phyloP scores from a whole-genome alignment of 495 filamentous ascomycete species.

The Lophiostoma macrostomum region DNA sequence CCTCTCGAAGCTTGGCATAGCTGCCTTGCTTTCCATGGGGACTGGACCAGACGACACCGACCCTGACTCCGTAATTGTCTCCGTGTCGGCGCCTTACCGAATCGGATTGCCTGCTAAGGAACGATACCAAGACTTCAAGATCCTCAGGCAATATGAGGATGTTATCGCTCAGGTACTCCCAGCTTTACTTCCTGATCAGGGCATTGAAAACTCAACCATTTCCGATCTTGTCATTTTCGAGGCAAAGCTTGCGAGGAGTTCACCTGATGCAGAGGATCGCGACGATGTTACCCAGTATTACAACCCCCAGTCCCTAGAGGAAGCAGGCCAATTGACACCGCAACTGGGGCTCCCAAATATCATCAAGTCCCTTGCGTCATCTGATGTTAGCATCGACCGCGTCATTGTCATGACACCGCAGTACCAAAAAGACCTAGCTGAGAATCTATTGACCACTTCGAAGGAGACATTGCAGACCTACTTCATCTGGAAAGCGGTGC shows the following conservation, averaged over 20 bases:
- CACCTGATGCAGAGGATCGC: conserved; percentile 56
- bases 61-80: conserved; percentile 60
- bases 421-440: conserved; percentile 53
- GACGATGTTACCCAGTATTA: conserved; percentile 61
- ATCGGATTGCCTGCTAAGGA: conserved; percentile 63
- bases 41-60: conserved; percentile 56
- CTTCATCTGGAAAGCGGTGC: conserved; percentile 61
- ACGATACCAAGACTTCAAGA: conserved; percentile 58
- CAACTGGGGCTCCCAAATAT: conserved; percentile 54
- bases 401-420: conserved; percentile 58
- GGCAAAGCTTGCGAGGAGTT: conserved; percentile 56
- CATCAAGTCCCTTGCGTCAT: conserved; percentile 52
- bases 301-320: conserved; percentile 53
- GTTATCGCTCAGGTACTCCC: conserved; percentile 45
- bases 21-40: conserved; percentile 33
- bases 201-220: conserved; percentile 38
- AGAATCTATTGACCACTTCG: conserved; percentile 47
- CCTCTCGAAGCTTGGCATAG: conserved; percentile 33
- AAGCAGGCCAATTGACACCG: conserved; percentile 53
- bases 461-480: conserved; percentile 53
- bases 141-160: conserved; percentile 51
- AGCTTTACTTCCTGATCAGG: conserved; percentile 33
- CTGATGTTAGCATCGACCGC: conserved; percentile 48
- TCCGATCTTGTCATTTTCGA: conserved; percentile 55
- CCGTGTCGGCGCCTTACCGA: conserved; percentile 50